Evolutionary conservation across 1,139 yeast genomes (phyloP), one percentile per base, ranked within the genome.

Genomic region (Debaryomycetaceae sp.): DNA sequence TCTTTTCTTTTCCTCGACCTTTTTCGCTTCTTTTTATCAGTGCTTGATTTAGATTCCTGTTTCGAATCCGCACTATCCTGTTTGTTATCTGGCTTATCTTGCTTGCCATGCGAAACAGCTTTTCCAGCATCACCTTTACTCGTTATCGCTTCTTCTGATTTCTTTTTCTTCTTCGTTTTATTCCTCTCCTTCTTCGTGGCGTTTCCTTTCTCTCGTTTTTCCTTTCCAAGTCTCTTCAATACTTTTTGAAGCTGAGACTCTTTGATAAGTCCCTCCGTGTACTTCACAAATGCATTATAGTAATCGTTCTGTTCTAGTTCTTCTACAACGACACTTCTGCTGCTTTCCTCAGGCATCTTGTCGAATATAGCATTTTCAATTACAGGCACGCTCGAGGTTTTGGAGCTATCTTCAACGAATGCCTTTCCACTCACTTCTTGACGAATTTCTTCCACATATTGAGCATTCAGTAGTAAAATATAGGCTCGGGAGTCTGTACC

Each of bases 401-500:
- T 43, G 2, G 58, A 46, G 5, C 49, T 52, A 17, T 47, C 47
- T 14, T 54, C 60, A 3, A 38, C 34, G 40, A 63, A 62, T 5
- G 63, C 42, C 40, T 52, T 54, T 4, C 56, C 59, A 26, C 43
- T 41, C 5, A 61, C 34, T 18, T 43, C 45, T 5, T 39, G 31
- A 6, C 43, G 32, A 33, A 63, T 59, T 34, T 42, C 48, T 8
- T 43, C 46, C 9, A 52, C 35, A 15, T 41, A 45, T 3, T 16
- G 33, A 29, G 44, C 46, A 30, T 47, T 47, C 18, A 47, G 47
- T 39, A 64, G 59, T n/a, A 44, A 43, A 6, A 63, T 28, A 42
- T 64, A 64, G 5, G 64, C 64, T 36, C 69, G 45, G 2, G 67
- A 61, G 42, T 59, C 61, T 5, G 45, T 41, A 0, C 67, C 67